Conservation (phyloP, 2,329 filamentous ascomycete genomes). For the Magnaporthiopsis incrustans region DNA sequence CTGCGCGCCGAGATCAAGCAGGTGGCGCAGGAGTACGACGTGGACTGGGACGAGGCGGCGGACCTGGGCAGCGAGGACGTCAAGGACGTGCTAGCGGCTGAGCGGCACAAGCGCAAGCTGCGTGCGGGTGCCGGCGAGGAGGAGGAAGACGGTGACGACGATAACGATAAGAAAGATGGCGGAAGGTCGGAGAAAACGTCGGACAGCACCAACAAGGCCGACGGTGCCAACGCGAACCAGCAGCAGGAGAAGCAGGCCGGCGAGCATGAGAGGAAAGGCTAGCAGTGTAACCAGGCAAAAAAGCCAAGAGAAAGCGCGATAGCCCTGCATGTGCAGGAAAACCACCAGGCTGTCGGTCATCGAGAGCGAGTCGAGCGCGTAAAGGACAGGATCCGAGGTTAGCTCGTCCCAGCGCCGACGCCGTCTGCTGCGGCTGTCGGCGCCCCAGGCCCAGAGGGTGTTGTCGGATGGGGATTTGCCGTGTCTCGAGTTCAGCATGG, state of each 20-base stretch:
- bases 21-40: slow-evolving; percentile 80
- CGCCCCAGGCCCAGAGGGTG: slow-evolving; percentile 6
- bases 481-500: not conserved
- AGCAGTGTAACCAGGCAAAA: slow-evolving; percentile 3
- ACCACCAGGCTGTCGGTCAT: slow-evolving; percentile 7
- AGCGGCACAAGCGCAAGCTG: slow-evolving; percentile 32
- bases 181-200: not conserved
- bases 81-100: slow-evolving; percentile 46
- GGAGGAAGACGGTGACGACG: slow-evolving; percentile 27
- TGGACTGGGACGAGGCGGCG: slow-evolving; percentile 74
- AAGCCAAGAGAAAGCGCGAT: slow-evolving; percentile 6
- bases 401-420: slow-evolving; percentile 4
- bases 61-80: slow-evolving; percentile 66
- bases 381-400: not conserved
- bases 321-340: slow-evolving; percentile 6
- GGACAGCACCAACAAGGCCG: slow-evolving; percentile 14
- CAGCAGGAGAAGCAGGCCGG: slow-evolving; percentile 4
- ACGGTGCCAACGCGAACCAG: slow-evolving; percentile 11
- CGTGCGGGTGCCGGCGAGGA: slow-evolving; percentile 31
- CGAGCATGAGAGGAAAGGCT: slow-evolving; percentile 2
- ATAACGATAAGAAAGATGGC: slow-evolving; percentile 21
- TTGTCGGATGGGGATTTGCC: not conserved
- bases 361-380: not conserved
- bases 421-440: not conserved
- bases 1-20: slow-evolving; percentile 71